These are phyloP conservation scores for Aspergillus glaucus DNA, from an alignment of 2,329 filamentous ascomycete species.

Conservation along the genomic window DNA sequence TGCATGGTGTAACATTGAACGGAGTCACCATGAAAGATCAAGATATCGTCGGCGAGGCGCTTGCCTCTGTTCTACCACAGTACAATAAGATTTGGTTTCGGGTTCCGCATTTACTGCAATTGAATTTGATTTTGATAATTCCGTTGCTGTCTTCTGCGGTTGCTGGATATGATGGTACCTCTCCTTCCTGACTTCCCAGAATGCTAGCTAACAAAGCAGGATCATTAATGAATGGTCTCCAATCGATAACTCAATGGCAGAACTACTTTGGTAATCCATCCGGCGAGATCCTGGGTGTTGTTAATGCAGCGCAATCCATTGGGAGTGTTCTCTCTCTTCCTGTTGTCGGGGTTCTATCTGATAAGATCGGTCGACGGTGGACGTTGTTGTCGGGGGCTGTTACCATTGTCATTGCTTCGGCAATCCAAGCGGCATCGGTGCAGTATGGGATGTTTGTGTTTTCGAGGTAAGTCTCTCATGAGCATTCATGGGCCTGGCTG, in stretches of 20 bases:
- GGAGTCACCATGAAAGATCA: slow-evolving; percentile 12
- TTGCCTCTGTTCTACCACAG: slow-evolving; percentile 34
- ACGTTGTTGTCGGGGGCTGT: slow-evolving; percentile 35
- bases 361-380: slow-evolving; percentile 36
- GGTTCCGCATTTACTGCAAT: slow-evolving; percentile 36
- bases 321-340: slow-evolving; percentile 32
- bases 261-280: slow-evolving; percentile 37
- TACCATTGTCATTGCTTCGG: slow-evolving; percentile 39
- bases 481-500: neutral
- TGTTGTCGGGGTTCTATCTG: slow-evolving; percentile 34
- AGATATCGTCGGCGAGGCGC: slow-evolving; percentile 20
- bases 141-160: slow-evolving; percentile 40
- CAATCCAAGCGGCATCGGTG: slow-evolving; percentile 24
- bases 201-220: slow-evolving; percentile 9
- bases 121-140: slow-evolving; percentile 42
- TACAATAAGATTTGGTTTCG: slow-evolving; percentile 39
- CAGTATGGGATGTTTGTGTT: slow-evolving; percentile 46
- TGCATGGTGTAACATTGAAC: neutral
- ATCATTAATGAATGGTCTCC: slow-evolving; percentile 43
- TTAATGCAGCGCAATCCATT: slow-evolving; percentile 40
- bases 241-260: slow-evolving; percentile 38
- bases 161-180: slow-evolving; percentile 41
- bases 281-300: slow-evolving; percentile 37
- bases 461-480: slow-evolving; percentile 33
- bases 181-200: neutral